Base-by-base conservation (phyloP, 2,329 filamentous ascomycete species). In the Scleromitrula shiraiana region DNA sequence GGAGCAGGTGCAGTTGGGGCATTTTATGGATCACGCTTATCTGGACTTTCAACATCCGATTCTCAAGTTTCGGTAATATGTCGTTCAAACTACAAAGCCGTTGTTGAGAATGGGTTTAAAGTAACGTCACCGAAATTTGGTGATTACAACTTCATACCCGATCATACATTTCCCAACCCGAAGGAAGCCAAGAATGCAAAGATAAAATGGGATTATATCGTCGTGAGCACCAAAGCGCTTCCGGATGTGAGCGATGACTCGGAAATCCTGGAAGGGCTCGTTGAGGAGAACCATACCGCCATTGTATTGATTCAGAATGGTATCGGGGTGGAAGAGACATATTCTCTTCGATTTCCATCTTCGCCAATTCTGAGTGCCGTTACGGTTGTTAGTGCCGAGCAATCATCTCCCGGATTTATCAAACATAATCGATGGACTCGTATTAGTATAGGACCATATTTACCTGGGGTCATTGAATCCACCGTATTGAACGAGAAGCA, bases 361-460 rank as follows among this genome's bases (percentile, higher is more conserved):
- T 76, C 74, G 1, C 72, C 76, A 2, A 77, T 88, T 39, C 66
- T 86, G 50, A 83, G 77, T 56, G 83, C 78, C 20, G 83, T 87
- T 24, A 87, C 83, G 2, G 74, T 86, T 51, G 73, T 83, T 26
- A 83, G 78, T 54, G 83, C 80, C 14, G 83, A 82, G 54, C 83
- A 87, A 65, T 75, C 73, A 5, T 66, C 68, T 2, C 78, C 75
- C 20, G 83, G 83, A 5, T 67, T 75, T 0, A 76, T 88, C 49
- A 72, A 76, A 39, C 83, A 88, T 65, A 85, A 86, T 62, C 75
- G 82, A 32, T 88, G 83, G 83, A 88, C 83, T 37, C 69, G 83
- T 33, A 81, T 86, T 51, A 83, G 80, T 59, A 72, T 85, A 43
- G 83, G 83, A 0, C 79, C 82, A 10, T 86, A 82, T 63, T 72